Percentiles rank a stretch among this genome's conserved stretches.
phyloP scores from a whole-genome alignment of 208 protist genomes.

The Novymonas esmeraldas region DNA sequence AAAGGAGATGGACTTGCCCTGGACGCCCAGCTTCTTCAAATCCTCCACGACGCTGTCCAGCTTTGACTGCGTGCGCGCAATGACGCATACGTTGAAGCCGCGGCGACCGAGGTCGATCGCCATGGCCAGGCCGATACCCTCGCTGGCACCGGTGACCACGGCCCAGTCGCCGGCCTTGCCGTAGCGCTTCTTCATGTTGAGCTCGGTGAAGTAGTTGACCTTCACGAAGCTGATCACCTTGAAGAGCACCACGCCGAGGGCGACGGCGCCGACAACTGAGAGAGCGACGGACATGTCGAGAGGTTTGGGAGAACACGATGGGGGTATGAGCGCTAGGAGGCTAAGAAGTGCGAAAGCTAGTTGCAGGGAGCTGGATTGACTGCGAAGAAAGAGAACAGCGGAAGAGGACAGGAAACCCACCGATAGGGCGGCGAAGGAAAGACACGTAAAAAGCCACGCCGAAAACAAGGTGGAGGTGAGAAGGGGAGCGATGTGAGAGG shows the following conservation, averaged over 20 bases:
- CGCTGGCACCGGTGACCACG: conserved; percentile 94
- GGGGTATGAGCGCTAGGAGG: neutral
- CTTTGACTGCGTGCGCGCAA: conserved; percentile 89
- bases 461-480: too few species aligned
- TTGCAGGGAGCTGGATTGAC: too few species aligned
- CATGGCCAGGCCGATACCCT: conserved; percentile 95
- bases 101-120: conserved; percentile 86
- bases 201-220: conserved; percentile 51
- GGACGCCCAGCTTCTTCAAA: conserved; percentile 64
- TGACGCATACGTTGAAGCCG: conserved; percentile 93
- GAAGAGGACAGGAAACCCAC: too few species aligned
- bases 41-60: conserved; percentile 77
- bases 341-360: too few species aligned
- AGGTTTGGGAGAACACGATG: neutral
- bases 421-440: too few species aligned
- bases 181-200: conserved; percentile 75
- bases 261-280: conserved; percentile 43
- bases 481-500: too few species aligned
- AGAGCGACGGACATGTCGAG: conserved; percentile 24
- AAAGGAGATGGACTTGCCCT: conserved; percentile 81
- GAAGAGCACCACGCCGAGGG: conserved; percentile 33
- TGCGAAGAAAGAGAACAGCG: too few species aligned
- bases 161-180: conserved; percentile 81
- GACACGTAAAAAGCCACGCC: too few species aligned
- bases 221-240: conserved; percentile 55